phyloP scores from a whole-genome alignment of 257 asterid species.

The Cinchona pubescens region DNA sequence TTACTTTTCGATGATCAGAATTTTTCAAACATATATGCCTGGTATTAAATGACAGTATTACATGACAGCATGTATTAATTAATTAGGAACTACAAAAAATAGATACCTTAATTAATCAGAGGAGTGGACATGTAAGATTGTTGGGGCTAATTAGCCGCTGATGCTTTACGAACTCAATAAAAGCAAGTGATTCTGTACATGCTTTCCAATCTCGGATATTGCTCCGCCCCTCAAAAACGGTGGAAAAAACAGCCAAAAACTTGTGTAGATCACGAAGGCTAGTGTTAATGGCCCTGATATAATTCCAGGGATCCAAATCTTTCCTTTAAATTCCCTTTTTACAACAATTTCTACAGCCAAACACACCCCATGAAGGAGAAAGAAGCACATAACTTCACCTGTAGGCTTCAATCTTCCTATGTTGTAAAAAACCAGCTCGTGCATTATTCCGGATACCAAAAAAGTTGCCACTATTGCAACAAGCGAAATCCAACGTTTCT shows the following conservation, averaged over 20 bases:
- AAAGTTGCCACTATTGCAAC: conserved; percentile 38
- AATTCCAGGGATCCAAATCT: conserved; percentile 23
- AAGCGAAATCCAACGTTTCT: conserved; percentile 25
- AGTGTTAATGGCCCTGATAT: conserved; percentile 39
- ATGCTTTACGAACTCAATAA: conserved; percentile 43
- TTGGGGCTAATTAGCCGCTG: conserved; percentile 38
- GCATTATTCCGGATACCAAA: conserved; percentile 63
- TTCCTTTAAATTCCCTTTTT: conserved; percentile 26
- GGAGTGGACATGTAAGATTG: conserved; percentile 43
- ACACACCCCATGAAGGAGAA: conserved; percentile 42
- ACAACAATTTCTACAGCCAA: conserved; percentile 30
- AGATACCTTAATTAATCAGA: neutral
- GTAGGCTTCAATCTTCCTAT: conserved; percentile 43
- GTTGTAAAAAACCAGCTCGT: conserved; percentile 51
- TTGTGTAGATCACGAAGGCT: conserved; percentile 33
- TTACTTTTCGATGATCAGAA: too few species aligned
- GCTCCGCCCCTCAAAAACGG: conserved; percentile 39
- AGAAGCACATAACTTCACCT: conserved; percentile 42
- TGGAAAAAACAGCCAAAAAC: conserved; percentile 58
- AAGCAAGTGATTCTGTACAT: conserved; percentile 55
- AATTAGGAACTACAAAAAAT: too few species aligned
- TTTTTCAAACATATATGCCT: too few species aligned
- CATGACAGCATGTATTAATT: too few species aligned
- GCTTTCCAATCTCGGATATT: conserved; percentile 46
- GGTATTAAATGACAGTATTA: too few species aligned